Evolutionary conservation across 176 grass and related monocot species (phyloP).

Genomic region (Juncus inflexus): DNA sequence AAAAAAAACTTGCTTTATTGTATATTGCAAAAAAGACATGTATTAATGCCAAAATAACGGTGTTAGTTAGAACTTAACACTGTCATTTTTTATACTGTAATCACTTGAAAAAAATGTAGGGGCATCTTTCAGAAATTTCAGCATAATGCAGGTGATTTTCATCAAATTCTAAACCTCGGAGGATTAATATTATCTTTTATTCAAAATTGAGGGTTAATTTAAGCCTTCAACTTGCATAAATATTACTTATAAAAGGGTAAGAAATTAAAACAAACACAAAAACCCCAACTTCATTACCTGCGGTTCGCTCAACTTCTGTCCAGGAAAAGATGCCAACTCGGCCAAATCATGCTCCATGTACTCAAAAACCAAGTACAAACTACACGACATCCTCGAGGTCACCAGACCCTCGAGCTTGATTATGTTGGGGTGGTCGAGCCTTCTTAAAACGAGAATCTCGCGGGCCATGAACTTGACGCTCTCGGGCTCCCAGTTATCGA

Average conservation of each 20-base stretch:
- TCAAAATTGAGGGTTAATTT: background rate
- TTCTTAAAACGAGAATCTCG: conserved; percentile 91
- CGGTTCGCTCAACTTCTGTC: conserved; percentile 73
- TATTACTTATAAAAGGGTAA: background rate
- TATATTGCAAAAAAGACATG: too few species aligned
- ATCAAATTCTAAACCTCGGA: too few species aligned
- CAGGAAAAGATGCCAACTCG: conserved; percentile 89
- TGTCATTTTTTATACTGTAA: too few species aligned
- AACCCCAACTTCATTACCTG: conserved; percentile 47
- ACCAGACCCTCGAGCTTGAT: conserved; percentile 96
- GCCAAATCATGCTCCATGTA: conserved; percentile 99
- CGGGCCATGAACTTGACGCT: conserved; percentile 98
- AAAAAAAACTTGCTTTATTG: background rate
- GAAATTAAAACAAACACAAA: background rate
- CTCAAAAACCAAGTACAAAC: conserved; percentile 99
- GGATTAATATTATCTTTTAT: background rate
- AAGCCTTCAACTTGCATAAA: background rate
- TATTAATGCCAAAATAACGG: too few species aligned
- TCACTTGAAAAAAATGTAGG: too few species aligned
- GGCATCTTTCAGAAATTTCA: too few species aligned
- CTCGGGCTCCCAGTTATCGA: conserved; percentile 98
- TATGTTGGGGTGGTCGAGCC: conserved; percentile 96
- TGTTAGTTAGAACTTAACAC: too few species aligned
- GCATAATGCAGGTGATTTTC: too few species aligned
- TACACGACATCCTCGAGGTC: conserved; percentile 98